A percentile compares a stretch with the other conserved stretches of the same genome.
Conservation (phyloP, 352 stramenopile species). For the Blastocystis sp. region DNA sequence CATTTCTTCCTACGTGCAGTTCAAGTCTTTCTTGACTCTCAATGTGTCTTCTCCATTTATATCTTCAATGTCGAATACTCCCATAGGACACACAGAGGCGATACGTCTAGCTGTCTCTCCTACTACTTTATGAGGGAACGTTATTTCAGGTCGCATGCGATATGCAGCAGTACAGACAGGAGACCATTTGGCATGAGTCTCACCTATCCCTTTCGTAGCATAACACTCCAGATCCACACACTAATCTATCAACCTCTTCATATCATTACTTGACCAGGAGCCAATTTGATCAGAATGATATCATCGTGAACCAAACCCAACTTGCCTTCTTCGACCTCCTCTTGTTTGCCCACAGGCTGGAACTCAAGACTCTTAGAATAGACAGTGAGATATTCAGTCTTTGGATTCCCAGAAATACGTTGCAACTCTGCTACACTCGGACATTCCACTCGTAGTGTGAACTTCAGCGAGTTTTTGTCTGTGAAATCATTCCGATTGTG, state of each 20-base stretch:
- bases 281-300: slow-evolving; percentile 66
- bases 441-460: slow-evolving; percentile 47
- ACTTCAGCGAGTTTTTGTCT: slow-evolving; percentile 63
- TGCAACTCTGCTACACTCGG: slow-evolving; percentile 25
- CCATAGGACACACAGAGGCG: slow-evolving; percentile 58
- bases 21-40: slow-evolving; percentile 9
- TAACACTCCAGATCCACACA: slow-evolving; percentile 64
- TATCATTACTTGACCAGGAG: slow-evolving; percentile 62
- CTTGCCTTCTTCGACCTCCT: slow-evolving; percentile 26
- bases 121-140: not conserved
- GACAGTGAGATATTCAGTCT: slow-evolving; percentile 53
- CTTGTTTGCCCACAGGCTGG: slow-evolving; percentile 30
- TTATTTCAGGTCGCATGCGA: slow-evolving; percentile 64
- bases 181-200: slow-evolving; percentile 66
- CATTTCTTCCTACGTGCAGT: slow-evolving; percentile 15
- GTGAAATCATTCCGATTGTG: slow-evolving; percentile 48
- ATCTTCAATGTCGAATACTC: slow-evolving; percentile 66
- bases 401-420: not conserved
- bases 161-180: slow-evolving; percentile 67
- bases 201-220: slow-evolving; percentile 64
- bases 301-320: slow-evolving; percentile 64
- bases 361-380: slow-evolving; percentile 56
- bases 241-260: not conserved
- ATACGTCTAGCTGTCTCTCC: slow-evolving; percentile 62
- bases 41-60: not conserved